Evolutionary conservation across 345 rosid species (phyloP), one percentile per base, ranked within the genome.

Genomic region (Eucalyptus guilfoylei): DNA sequence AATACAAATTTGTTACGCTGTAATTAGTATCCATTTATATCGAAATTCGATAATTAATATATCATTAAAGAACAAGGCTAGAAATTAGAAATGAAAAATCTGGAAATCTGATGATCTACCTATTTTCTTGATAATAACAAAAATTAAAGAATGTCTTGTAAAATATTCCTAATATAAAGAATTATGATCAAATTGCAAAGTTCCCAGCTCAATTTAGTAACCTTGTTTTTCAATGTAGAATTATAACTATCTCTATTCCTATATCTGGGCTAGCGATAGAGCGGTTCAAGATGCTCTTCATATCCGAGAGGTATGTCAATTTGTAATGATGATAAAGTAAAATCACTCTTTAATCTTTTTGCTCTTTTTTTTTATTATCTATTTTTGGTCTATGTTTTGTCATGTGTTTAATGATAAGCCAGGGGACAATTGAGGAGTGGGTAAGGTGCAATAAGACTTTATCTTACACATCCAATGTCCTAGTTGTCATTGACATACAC

Each of bases 281-380:
- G 49, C 55, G 19, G 95, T 91, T 24, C 93, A 88, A 88, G 67
- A 80, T 10, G 93, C 93, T 52, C 91, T 92, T 17, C 88, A 88
- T 44, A 62, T 88, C 86, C 85, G 90, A 40, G 44, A 91, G 93
- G 95, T 92, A 92, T 30, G 89, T 40, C 32, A 11, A 14, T 83
- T 14, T 8, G 48, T 26, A 14, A 45, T 4, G 1, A 8, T 11
- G 7, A 19, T 37, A 4, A 9, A 30, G 7, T 14, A 62, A 62
- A 14, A 62, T 62, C 34, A 62, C 17, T 30, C 15, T 30, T 30
- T 62, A 30, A 62, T 62, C 16, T 62, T 50, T 62, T 30, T 30
- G 8, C 54, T 50, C 52, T 49, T 49, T 44, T 44, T 44, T 44
- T 44, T 42, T 42, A 7, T 42, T 42, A 7, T 42, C 44, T 42